Percentiles rank a stretch among this genome's conserved stretches.
Conservation (phyloP, 768 basidiomycete genomes). For the Gymnopilus junonius region DNA sequence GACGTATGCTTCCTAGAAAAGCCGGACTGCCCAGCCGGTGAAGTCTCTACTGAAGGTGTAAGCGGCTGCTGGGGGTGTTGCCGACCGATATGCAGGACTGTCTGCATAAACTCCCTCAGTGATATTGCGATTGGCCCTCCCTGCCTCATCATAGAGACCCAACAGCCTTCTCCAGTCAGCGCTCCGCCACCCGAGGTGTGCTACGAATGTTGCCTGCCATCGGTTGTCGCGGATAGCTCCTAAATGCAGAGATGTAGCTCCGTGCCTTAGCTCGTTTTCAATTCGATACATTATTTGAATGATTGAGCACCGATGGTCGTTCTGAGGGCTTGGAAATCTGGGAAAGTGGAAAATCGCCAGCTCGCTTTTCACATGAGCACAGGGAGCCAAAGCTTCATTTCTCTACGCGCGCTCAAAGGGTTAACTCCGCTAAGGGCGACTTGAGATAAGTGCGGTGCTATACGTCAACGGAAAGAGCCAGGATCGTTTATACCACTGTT, state of each 20-base stretch:
- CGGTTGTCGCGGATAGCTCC: not conserved
- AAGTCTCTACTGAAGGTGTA: not conserved
- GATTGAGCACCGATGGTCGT: no score
- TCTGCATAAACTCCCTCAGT: not conserved
- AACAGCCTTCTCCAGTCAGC: not conserved
- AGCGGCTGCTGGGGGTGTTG: not conserved
- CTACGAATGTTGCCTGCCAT: not conserved
- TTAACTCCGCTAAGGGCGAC: no score
- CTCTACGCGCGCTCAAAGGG: no score
- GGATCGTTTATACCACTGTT: not conserved
- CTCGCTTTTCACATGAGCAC: not conserved
- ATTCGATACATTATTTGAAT: no score
- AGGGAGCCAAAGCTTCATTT: no score
- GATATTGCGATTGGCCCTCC: not conserved
- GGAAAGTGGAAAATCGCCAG: not conserved
- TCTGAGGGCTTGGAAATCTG: no score
- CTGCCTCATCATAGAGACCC: not conserved
- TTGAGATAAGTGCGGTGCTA: not conserved
- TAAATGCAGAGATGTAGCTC: not conserved
- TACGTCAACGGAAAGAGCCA: not conserved
- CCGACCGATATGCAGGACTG: not conserved
- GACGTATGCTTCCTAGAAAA: not conserved
- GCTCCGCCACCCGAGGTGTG: not conserved
- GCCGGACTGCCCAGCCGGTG: not conserved
- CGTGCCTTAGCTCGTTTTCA: no score